Percentiles rank a stretch among this genome's conserved stretches.
These are phyloP conservation scores for Epichloe typhina DNA, from an alignment of 2,329 filamentous ascomycete species.

Conservation along the genomic window DNA sequence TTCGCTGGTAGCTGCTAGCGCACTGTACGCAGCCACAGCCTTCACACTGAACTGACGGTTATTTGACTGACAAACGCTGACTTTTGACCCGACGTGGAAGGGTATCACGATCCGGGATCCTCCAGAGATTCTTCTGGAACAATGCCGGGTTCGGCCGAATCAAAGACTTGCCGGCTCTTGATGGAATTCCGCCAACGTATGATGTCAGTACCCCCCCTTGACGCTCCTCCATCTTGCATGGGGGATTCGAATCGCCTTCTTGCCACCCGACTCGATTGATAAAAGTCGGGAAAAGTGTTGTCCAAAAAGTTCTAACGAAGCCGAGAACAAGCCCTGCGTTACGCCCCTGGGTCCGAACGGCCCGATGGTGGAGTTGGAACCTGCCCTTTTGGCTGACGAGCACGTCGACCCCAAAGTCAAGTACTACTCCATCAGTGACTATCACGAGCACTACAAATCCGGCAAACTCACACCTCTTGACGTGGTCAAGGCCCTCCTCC, in stretches of 20 bases:
- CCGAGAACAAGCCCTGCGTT: slow-evolving; percentile 39
- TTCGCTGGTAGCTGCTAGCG: slow-evolving; percentile 30
- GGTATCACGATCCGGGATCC: slow-evolving; percentile 41
- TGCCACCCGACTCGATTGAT: too few species aligned
- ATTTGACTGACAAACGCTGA: neutral
- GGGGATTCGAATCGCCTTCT: too few species aligned
- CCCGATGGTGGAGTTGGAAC: slow-evolving; percentile 26
- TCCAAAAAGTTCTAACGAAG: neutral
- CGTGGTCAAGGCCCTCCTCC: slow-evolving; percentile 58
- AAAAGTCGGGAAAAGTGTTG: too few species aligned
- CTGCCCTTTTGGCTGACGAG: slow-evolving; percentile 27
- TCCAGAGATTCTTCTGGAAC: slow-evolving; percentile 55
- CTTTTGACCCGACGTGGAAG: slow-evolving; percentile 28
- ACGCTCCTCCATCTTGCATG: too few species aligned
- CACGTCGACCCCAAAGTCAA: slow-evolving; percentile 30
- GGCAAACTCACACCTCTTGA: slow-evolving; percentile 58
- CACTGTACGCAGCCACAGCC: slow-evolving; percentile 4
- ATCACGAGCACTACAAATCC: slow-evolving; percentile 59
- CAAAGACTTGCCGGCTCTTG: slow-evolving; percentile 33
- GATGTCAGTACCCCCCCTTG: slow-evolving; percentile 24
- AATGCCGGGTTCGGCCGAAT: slow-evolving; percentile 47
- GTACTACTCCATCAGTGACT: slow-evolving; percentile 63
- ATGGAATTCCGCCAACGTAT: slow-evolving; percentile 30
- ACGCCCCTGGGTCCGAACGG: slow-evolving; percentile 32
- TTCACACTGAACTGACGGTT: neutral